Percentiles rank a stretch among this genome's conserved stretches.
phyloP scores from a whole-genome alignment of 352 stramenopile genomes.

The Ophiocytium majus region DNA sequence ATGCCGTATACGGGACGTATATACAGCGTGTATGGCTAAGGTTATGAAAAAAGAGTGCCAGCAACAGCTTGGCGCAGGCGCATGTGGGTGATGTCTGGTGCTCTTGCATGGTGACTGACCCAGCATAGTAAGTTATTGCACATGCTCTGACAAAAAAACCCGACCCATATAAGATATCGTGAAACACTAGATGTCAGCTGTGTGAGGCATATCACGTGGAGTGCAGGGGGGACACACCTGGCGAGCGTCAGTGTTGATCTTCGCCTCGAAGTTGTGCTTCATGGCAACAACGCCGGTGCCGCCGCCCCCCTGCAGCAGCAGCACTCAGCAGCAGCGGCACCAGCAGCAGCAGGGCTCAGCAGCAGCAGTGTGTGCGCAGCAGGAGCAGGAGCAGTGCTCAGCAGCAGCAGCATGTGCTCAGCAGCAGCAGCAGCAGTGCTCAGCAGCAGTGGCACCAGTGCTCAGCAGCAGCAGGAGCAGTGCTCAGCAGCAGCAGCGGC shows the following conservation, averaged over 20 bases:
- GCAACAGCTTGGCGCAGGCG: neutral
- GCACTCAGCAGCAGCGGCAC: neutral
- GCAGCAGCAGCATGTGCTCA: neutral
- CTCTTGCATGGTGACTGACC: neutral
- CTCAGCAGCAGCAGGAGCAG: no score
- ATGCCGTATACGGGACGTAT: neutral
- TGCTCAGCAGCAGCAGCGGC: neutral
- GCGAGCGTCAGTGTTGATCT: conserved; percentile 32
- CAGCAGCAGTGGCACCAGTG: neutral
- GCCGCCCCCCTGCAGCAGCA: neutral
- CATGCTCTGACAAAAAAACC: neutral
- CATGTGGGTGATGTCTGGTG: neutral
- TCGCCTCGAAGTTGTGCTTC: conserved; percentile 32
- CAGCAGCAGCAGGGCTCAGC: neutral
- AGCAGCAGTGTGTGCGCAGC: neutral
- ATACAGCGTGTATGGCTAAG: neutral
- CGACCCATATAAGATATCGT: neutral
- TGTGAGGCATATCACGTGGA: neutral
- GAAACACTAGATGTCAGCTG: neutral
- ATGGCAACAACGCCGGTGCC: conserved; percentile 17
- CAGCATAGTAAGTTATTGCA: neutral
- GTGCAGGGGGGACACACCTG: neutral
- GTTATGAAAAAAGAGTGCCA: neutral
- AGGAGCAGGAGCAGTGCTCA: neutral
- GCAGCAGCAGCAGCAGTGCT: neutral